Base-by-base conservation (phyloP, 306 rosid species). In the Morella rubra region DNA sequence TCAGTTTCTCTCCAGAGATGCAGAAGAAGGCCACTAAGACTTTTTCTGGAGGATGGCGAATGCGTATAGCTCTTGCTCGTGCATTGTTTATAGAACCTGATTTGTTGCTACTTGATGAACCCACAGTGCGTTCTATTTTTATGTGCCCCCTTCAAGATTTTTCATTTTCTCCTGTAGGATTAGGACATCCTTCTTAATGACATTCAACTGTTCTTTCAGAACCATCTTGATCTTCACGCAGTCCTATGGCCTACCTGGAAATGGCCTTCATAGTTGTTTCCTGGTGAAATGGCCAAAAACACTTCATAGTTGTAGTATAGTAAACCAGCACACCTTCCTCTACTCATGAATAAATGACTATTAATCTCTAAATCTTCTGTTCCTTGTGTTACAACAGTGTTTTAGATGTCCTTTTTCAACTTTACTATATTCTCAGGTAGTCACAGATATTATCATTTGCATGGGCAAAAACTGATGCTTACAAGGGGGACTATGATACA, bases 141-240 rank as follows among this genome's bases (percentile, higher is more conserved):
- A 76, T 67, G 15, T 46, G 32, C 66, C 20, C 73, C 74, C 59
- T 67, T 53, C 13, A 16, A 42, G 69, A 41, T 81, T 66, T 58
- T 60, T 66, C 76, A 73, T 80, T 71, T 73, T 77, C 10, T 58
- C 59, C 53, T 76, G n/a, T 42, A 22, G 65, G 51, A 68, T 73
- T 62, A 79, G 13, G 50, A 20, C 41, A 7, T 16, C 40, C 27
- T 72, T 53, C 62, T 81, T 44, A 54, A n/a, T 50, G 55, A 14
- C 27, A 12, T 73, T 18, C 45, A 8, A 61, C 24, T 60, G 32
- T 78, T 59, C 75, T 85, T 85, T 69, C 96, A 95, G 99, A 95
- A 95, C 77, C 99, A 95, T 95, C 97, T 95, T 78, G 99, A 95
- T 92, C 99, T 95, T 80, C 99, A 95, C 76, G 99, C 99, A 66